These are phyloP conservation scores for Thraustochytrium sp. DNA, from an alignment of 352 stramenopile genomes.

Conservation along the genomic window DNA sequence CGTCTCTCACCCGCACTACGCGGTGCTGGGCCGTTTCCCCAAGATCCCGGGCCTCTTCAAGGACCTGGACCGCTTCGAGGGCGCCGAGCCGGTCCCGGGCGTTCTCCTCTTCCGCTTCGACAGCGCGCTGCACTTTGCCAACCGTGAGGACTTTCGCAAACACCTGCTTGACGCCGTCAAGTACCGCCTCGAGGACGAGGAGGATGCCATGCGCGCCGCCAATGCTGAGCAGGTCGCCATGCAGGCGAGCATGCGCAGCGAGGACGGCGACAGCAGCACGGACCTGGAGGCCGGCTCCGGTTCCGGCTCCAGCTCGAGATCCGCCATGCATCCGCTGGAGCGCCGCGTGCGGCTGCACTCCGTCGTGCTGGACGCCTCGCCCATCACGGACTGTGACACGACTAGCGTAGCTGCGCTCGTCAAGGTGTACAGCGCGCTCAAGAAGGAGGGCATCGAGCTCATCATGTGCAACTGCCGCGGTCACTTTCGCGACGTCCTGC, in stretches of 20 bases:
- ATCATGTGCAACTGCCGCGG: constrained; percentile 34
- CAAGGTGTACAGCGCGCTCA: background rate
- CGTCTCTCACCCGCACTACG: constrained; percentile 47
- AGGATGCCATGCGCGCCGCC: no score
- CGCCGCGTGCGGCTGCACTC: background rate
- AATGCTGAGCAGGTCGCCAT: background rate
- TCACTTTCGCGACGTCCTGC: constrained; percentile 7
- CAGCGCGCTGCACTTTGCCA: constrained; percentile 53
- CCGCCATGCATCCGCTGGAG: no score
- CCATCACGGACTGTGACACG: constrained; percentile 24
- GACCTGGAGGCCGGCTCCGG: background rate
- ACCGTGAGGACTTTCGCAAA: constrained; percentile 50
- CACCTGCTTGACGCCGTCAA: background rate
- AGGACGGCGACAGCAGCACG: background rate
- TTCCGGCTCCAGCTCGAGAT: no score
- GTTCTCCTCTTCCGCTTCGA: constrained; percentile 55
- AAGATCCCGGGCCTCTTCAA: constrained; percentile 49
- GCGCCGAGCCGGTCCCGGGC: constrained; percentile 50
- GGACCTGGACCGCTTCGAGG: constrained; percentile 52
- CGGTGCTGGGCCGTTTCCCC: constrained; percentile 49
- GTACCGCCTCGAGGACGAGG: background rate
- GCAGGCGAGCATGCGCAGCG: background rate
- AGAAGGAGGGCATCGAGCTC: background rate
- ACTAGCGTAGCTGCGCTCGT: background rate
- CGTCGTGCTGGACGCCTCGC: constrained; percentile 22